Conservation (phyloP, 305 asterid species). For the Nicotiana rustica region DNA sequence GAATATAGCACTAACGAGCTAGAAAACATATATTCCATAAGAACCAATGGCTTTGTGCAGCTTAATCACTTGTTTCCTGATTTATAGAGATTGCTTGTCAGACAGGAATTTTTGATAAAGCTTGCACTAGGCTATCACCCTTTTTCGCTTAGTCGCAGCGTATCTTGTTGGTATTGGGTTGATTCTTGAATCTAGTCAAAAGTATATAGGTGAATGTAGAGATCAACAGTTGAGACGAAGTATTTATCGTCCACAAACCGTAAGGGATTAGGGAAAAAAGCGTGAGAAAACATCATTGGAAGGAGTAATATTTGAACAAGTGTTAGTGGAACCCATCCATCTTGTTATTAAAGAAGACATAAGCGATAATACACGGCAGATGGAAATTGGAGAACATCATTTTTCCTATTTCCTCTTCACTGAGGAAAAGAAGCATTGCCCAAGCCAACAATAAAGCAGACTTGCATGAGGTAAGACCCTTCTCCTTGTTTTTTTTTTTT, state of each 20-base stretch:
- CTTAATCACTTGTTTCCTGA: not conserved
- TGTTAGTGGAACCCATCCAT: slow-evolving; percentile 5
- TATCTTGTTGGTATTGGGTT: not conserved
- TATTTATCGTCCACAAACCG: not conserved
- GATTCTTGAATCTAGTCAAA: not conserved
- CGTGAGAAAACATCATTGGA: not conserved
- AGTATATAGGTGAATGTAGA: not conserved
- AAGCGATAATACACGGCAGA: not conserved
- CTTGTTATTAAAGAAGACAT: not conserved
- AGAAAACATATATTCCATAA: not conserved
- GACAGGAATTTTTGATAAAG: not conserved
- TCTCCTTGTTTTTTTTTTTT: no score
- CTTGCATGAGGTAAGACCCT: not conserved
- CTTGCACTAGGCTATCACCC: not conserved
- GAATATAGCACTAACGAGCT: not conserved
- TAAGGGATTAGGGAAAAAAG: not conserved
- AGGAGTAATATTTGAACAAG: slow-evolving; percentile 1
- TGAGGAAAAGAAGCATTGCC: slow-evolving; percentile 2
- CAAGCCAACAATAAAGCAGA: not conserved
- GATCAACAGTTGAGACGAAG: not conserved
- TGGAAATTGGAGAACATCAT: not conserved
- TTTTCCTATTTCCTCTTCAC: not conserved
- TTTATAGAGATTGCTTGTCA: not conserved
- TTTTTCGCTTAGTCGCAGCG: not conserved
- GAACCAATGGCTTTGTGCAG: not conserved